Evolutionary conservation across 495 filamentous ascomycete genomes (phyloP).

Genomic region (Annulohypoxylon bovei): DNA sequence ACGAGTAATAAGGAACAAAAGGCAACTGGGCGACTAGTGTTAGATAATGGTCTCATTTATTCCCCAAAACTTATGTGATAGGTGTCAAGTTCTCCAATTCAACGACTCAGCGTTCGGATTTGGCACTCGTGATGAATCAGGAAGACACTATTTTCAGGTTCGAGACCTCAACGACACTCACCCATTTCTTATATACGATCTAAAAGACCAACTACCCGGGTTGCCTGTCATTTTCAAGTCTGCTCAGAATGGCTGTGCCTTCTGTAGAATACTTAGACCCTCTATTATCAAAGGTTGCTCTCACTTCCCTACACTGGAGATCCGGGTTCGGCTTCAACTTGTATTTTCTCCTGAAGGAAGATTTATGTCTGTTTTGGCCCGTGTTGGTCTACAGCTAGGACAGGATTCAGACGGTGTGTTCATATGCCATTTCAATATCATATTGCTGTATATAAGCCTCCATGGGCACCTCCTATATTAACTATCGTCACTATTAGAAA

Average conservation of each 20-base stretch:
- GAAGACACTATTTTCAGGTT: neutral
- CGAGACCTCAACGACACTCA: neutral
- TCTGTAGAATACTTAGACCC: neutral
- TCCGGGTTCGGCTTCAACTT: conserved; percentile 11
- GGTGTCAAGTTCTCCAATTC: conserved; percentile 8
- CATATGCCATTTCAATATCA: neutral
- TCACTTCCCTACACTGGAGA: neutral
- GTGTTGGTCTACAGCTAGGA: neutral
- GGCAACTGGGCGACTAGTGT: neutral
- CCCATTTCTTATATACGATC: neutral
- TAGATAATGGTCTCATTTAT: neutral
- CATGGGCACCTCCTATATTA: too few species aligned
- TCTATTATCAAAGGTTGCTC: neutral
- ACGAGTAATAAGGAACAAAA: neutral
- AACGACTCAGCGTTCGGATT: neutral
- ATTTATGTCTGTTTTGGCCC: conserved; percentile 10
- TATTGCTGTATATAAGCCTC: neutral
- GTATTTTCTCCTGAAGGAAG: conserved; percentile 6
- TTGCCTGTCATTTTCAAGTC: neutral
- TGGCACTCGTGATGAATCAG: neutral
- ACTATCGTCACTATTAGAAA: neutral
- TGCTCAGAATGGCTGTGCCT: neutral
- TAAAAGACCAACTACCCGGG: neutral
- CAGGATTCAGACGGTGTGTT: neutral
- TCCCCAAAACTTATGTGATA: neutral